These are phyloP conservation scores for Solanum chiquidenum DNA, from an alignment of 257 asterid species.

Conservation along the genomic window DNA sequence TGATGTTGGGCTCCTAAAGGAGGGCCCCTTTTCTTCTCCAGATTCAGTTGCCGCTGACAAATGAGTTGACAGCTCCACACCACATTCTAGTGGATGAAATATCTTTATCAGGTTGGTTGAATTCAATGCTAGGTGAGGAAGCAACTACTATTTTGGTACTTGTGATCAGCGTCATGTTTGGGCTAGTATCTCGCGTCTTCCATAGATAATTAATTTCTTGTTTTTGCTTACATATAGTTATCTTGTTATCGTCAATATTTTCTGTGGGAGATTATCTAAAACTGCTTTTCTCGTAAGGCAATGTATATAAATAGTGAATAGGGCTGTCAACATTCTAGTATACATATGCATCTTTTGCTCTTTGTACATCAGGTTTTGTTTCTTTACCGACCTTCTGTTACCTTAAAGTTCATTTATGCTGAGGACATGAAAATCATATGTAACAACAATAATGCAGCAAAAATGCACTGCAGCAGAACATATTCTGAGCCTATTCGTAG, in stretches of 20 bases:
- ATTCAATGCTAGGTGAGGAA: background rate
- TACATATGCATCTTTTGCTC: background rate
- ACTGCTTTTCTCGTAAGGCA: conserved; percentile 1
- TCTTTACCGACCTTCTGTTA: background rate
- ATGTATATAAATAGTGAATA: conserved; percentile 21
- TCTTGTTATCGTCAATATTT: background rate
- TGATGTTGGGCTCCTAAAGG: conserved; percentile 26
- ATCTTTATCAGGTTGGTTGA: background rate
- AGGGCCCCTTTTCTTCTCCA: conserved; percentile 28
- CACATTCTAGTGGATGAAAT: conserved; percentile 37
- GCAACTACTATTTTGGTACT: background rate
- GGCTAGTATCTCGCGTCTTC: background rate
- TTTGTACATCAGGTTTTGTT: background rate
- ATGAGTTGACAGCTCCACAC: conserved; percentile 24
- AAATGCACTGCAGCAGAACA: background rate
- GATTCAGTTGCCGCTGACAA: conserved; percentile 31
- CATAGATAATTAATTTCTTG: background rate
- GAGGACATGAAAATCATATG: background rate
- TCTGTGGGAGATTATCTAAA: background rate
- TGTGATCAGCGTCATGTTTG: background rate
- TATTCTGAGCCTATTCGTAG: background rate
- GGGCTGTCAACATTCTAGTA: background rate
- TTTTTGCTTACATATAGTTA: background rate
- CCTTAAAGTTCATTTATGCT: background rate
- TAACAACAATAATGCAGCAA: background rate